Percentiles rank a stretch among this genome's conserved stretches.
phyloP scores from a whole-genome alignment of 2,329 filamentous ascomycete species.

The Pestalotiopsis sp. region DNA sequence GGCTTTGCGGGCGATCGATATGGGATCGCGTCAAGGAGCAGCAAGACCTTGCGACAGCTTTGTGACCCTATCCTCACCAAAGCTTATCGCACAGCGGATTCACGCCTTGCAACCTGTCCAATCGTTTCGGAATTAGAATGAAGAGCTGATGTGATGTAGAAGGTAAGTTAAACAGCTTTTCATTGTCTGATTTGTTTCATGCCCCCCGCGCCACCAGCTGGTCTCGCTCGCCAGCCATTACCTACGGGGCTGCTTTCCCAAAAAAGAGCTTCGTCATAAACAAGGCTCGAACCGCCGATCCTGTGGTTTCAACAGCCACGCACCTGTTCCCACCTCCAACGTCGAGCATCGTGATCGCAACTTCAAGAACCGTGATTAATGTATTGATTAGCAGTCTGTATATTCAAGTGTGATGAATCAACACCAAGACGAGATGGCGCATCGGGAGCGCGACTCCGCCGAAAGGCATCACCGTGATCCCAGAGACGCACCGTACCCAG shows the following conservation, averaged over 20 bases:
- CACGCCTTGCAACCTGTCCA: not conserved
- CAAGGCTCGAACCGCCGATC: not conserved
- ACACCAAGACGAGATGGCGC: constrained; percentile 47
- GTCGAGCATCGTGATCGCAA: not conserved
- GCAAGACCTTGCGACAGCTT: constrained; percentile 13
- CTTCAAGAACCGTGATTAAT: not conserved
- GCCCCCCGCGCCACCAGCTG: not conserved
- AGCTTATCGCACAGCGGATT: constrained; percentile 1
- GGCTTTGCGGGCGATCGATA: constrained; percentile 6
- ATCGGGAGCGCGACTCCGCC: constrained; percentile 67
- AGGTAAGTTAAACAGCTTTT: not conserved
- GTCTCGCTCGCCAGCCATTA: not conserved
- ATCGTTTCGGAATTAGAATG: not conserved
- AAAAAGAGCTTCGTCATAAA: not conserved
- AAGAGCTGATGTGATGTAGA: constrained; percentile 13
- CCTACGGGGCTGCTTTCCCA: not conserved
- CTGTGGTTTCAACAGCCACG: not conserved
- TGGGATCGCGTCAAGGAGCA: constrained; percentile 6
- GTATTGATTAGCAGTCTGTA: not conserved
- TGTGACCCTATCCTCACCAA: not conserved
- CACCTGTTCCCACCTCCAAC: not conserved
- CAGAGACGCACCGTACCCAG: constrained; percentile 58
- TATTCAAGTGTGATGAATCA: constrained; percentile 30
- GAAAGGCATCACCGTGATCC: constrained; percentile 62
- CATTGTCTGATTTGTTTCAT: not conserved